Evolutionary conservation across 2,329 filamentous ascomycete species (phyloP).

Genomic region (Sphaerulina musiva): DNA sequence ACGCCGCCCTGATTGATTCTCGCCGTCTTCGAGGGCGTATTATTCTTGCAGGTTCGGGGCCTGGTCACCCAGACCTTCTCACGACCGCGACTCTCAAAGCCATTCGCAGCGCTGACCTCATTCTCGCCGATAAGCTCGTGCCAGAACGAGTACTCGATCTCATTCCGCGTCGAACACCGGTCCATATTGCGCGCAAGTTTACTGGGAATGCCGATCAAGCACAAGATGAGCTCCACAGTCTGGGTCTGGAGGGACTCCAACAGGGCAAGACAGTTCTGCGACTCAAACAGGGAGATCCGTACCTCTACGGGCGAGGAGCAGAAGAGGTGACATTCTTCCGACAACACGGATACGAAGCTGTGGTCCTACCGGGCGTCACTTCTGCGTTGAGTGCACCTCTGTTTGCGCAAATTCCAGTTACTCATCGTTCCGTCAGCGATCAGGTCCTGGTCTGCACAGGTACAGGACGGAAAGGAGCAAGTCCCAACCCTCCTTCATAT

Average conservation of each 20-base stretch:
- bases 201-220: conserved; percentile 92
- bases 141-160: conserved; percentile 79
- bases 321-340: conserved; percentile 87
- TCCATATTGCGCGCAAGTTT: conserved; percentile 94
- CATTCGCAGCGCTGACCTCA: conserved; percentile 66
- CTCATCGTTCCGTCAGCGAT: conserved; percentile 82
- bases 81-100: conserved; percentile 75
- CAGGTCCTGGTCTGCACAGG: conserved; percentile 95
- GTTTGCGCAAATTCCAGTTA: conserved; percentile 80
- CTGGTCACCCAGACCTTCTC: conserved; percentile 84
- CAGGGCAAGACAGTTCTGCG: conserved; percentile 75
- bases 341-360: conserved; percentile 55
- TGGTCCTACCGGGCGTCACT: conserved; percentile 84
- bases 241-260: conserved; percentile 63
- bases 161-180: conserved; percentile 78
- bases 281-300: conserved; percentile 94
- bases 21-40: conserved; percentile 57
- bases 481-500: conserved; percentile 75
- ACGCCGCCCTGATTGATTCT: conserved; percentile 28
- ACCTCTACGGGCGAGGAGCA: conserved; percentile 88
- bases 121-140: conserved; percentile 80
- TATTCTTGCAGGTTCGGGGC: conserved; percentile 84
- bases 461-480: conserved; percentile 80
- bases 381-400: conserved; percentile 79
- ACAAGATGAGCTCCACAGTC: conserved; percentile 77